Evolutionary conservation across 345 rosid genomes (phyloP).

Genomic region (Streptanthus diversifolius): DNA sequence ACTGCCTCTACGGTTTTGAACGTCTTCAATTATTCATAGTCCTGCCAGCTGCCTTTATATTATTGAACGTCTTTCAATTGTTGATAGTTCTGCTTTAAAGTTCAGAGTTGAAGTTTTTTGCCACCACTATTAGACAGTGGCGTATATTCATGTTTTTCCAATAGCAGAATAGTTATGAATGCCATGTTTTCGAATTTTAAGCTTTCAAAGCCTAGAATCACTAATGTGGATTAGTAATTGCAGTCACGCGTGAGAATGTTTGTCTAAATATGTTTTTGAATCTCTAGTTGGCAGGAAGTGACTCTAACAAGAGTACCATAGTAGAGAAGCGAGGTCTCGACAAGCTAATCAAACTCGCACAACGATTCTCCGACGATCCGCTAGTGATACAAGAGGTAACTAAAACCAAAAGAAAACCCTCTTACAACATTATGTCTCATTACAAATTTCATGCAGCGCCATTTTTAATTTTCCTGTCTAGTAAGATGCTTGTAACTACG

Average conservation of each 20-base stretch:
- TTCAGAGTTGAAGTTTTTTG: not conserved
- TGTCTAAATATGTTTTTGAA: constrained; percentile 28
- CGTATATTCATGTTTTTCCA: not conserved
- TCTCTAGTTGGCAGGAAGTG: constrained; percentile 87
- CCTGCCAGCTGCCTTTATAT: not conserved
- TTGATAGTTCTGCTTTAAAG: not conserved
- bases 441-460: not conserved
- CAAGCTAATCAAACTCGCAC: constrained; percentile 61
- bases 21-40: not conserved
- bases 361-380: constrained; percentile 74
- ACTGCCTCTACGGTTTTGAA: not conserved
- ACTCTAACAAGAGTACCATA: constrained; percentile 71
- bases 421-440: not conserved
- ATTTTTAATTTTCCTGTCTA: not conserved
- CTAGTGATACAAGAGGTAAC: constrained; percentile 83
- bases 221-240: not conserved
- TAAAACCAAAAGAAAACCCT: not conserved
- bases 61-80: not conserved
- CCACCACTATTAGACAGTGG: not conserved
- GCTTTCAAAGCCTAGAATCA: not conserved
- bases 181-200: not conserved
- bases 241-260: not conserved
- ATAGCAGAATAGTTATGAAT: not conserved
- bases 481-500: not conserved
- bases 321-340: constrained; percentile 74